Evolutionary conservation across 2,329 filamentous ascomycete species (phyloP), one percentile per base, ranked within the genome.

Genomic region (Colletotrichum nymphaeae): DNA sequence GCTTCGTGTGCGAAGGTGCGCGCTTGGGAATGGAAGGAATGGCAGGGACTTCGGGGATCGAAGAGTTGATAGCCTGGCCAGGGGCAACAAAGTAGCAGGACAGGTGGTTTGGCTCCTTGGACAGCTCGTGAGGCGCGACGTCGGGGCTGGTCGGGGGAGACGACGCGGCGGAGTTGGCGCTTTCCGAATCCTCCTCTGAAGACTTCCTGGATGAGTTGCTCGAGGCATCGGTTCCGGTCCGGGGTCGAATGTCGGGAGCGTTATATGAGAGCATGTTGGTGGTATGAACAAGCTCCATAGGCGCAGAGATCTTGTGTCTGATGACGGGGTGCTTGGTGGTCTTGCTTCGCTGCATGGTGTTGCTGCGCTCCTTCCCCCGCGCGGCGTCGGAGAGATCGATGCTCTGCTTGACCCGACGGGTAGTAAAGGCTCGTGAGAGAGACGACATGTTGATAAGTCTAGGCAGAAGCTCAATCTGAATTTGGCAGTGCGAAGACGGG

Each of bases 181-280:
- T 87, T 77, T 96, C 94, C 5, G 93, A 95, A 76, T 96, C 94
- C 72, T 93, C 92, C 55, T 91, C 91, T 4, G 91, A 92, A 4
- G 92, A 93, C 76, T 88, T 88, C 72, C 83, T 84, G 3, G 88
- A 86, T 35, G 84, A 85, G 78, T 86, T 86, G 79, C 86, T 86
- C 52, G 88, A 90, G 12, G 86, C 85, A n/a, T 80, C 78, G n/a
- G 86, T 85, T 19, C 80, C 78, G 19, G 86, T 81, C 79, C 79
- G 88, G 57, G 86, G 86, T 35, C 58, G 72, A 75, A 98, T 92
- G 80, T 98, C 93, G 63, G 96, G 96, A 11, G 97, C 95, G 80
- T 96, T 96, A 88, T 98, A 98, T 8, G 95, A 95, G 67, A 98
- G 92, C 90, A 97, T 95, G 84, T 98, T 99, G 77, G 97, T 98